phyloP scores from a whole-genome alignment of 1,284 basidiomycete genomes.

The Austropuccinia psidii region DNA sequence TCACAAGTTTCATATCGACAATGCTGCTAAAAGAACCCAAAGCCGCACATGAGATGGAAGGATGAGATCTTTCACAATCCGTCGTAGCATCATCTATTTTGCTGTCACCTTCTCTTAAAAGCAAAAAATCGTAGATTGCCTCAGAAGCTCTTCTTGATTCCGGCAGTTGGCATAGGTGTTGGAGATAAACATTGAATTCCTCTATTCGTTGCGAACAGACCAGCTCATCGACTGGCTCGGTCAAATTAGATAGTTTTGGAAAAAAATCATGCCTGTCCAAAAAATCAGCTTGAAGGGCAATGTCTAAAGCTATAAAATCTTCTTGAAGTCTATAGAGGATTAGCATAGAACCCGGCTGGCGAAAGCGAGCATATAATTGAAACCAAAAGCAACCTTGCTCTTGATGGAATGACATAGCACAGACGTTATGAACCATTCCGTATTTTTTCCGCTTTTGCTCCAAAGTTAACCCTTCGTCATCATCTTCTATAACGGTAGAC shows the following conservation, averaged over 20 bases:
- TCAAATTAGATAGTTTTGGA: neutral
- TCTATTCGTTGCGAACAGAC: conserved; percentile 7
- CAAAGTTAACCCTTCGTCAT: neutral
- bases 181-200: conserved; percentile 7
- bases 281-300: neutral
- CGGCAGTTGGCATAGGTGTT: neutral
- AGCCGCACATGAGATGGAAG: no score
- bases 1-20: no score
- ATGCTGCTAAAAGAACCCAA: no score
- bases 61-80: no score
- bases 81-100: conserved; percentile 8
- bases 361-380: conserved; percentile 13
- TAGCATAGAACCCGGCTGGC: neutral
- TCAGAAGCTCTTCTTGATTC: conserved; percentile 5
- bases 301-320: neutral
- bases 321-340: conserved; percentile 9
- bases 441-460: neutral
- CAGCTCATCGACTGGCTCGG: neutral
- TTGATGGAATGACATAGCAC: neutral
- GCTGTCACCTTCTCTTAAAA: neutral
- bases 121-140: conserved; percentile 15
- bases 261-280: neutral
- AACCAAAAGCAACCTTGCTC: conserved; percentile 12
- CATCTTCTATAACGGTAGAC: conserved; percentile 8
- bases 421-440: neutral